These are phyloP conservation scores for Alternaria sp. DNA, from an alignment of 2,329 filamentous ascomycete species.

Conservation along the genomic window DNA sequence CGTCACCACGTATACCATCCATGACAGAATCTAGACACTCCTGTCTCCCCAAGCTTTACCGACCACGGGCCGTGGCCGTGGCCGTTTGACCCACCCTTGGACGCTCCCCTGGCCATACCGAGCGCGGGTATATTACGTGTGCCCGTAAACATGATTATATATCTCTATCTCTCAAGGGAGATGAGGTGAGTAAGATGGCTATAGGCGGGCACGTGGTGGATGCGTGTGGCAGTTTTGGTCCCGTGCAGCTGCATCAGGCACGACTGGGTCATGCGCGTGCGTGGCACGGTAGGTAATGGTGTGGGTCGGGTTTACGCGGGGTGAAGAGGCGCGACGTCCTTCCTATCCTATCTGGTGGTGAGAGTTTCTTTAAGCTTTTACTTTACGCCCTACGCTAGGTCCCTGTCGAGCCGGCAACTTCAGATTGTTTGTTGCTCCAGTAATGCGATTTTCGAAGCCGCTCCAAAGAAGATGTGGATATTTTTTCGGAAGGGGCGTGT, in stretches of 20 bases:
- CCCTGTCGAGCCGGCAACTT: background rate
- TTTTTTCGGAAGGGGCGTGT: background rate
- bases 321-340: slow-evolving; percentile 3
- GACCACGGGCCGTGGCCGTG: slow-evolving; percentile 34
- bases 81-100: slow-evolving; percentile 26
- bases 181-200: background rate
- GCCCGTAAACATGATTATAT: background rate
- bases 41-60: slow-evolving; percentile 11
- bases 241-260: slow-evolving; percentile 10
- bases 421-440: background rate
- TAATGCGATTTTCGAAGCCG: background rate
- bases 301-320: slow-evolving; percentile 11
- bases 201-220: background rate
- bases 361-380: background rate
- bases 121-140: slow-evolving; percentile 10
- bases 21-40: slow-evolving; percentile 1
- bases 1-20: slow-evolving; percentile 3
- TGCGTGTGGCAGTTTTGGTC: background rate
- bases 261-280: slow-evolving; percentile 14
- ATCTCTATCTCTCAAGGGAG: background rate
- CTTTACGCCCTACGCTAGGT: background rate
- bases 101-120: slow-evolving; percentile 25
- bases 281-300: slow-evolving; percentile 7
- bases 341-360: background rate
- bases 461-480: background rate